Conservation (phyloP, 768 basidiomycete species). For the Imleria badia region DNA sequence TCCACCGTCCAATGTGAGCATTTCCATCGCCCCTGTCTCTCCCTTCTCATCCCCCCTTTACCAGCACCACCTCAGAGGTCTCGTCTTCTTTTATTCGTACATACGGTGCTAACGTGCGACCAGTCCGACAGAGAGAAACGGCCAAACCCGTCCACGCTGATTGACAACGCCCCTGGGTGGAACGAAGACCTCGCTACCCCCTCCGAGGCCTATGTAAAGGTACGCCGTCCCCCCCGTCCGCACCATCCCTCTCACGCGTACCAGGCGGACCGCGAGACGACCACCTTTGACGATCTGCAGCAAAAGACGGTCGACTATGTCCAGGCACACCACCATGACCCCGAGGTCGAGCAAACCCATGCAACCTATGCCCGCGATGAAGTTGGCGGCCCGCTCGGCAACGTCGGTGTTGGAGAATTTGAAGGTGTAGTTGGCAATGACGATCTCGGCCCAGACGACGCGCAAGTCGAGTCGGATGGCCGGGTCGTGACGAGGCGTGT, state of each 20-base stretch:
- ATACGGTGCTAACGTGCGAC: constrained; percentile 24
- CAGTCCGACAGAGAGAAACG: constrained; percentile 52
- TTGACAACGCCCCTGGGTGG: constrained; percentile 65
- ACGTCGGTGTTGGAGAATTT: constrained; percentile 30
- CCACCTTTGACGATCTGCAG: constrained; percentile 19
- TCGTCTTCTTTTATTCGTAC: not conserved
- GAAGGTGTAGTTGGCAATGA: constrained; percentile 30
- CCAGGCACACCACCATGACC: constrained; percentile 10
- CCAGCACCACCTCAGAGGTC: constrained; percentile 55
- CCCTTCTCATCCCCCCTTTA: constrained; percentile 1
- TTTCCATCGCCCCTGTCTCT: not conserved
- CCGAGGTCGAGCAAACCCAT: constrained; percentile 21
- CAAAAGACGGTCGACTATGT: constrained; percentile 22
- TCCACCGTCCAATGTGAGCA: constrained; percentile 7
- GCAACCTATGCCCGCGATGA: constrained; percentile 30
- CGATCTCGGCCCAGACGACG: constrained; percentile 28
- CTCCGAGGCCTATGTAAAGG: constrained; percentile 70
- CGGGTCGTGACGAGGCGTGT: constrained; percentile 22
- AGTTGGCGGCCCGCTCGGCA: constrained; percentile 27
- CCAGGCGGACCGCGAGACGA: constrained; percentile 27
- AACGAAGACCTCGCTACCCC: constrained; percentile 62
- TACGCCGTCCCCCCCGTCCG: constrained; percentile 6
- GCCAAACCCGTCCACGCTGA: constrained; percentile 52
- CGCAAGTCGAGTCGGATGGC: constrained; percentile 24
- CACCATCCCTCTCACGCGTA: not conserved